Percentiles rank a stretch among this genome's conserved stretches.
Evolutionary conservation across 306 rosid genomes (phyloP).

Genomic region (Lathyrus aphaca): DNA sequence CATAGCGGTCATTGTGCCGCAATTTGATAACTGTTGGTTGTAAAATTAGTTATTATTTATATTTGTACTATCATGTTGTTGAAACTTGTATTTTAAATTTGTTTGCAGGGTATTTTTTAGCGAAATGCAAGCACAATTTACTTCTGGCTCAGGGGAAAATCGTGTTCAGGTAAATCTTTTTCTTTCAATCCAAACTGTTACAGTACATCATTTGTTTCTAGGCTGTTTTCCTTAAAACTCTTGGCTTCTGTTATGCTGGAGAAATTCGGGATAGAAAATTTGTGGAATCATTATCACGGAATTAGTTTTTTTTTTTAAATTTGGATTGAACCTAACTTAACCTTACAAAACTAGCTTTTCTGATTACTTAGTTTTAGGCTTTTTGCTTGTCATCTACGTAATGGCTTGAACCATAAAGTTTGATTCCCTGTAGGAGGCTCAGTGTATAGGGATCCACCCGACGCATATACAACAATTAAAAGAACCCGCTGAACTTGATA

Average conservation of each 20-base stretch:
- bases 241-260: conserved; percentile 43
- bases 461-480: conserved; percentile 51
- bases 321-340: too few species aligned
- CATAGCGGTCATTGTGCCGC: too few species aligned
- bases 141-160: conserved; percentile 63
- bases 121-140: conserved; percentile 60
- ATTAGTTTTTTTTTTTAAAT: conserved; percentile 44
- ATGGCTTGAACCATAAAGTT: conserved; percentile 50
- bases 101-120: conserved; percentile 70
- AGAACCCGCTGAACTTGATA: conserved; percentile 49
- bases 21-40: neutral
- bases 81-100: conserved; percentile 31
- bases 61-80: neutral
- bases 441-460: conserved; percentile 50
- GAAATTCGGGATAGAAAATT: conserved; percentile 57
- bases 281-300: conserved; percentile 58
- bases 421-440: conserved; percentile 70
- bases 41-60: neutral
- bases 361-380: neutral
- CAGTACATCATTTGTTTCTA: conserved; percentile 32
- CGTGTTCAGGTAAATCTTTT: conserved; percentile 61
- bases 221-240: neutral
- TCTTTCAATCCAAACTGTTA: conserved; percentile 33
- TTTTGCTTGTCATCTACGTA: conserved; percentile 40
- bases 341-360: too few species aligned